A percentile compares a stretch with the other conserved stretches of the same genome.
Conservation (phyloP, 179 eudicot species). For the Gypsophila paniculata region DNA sequence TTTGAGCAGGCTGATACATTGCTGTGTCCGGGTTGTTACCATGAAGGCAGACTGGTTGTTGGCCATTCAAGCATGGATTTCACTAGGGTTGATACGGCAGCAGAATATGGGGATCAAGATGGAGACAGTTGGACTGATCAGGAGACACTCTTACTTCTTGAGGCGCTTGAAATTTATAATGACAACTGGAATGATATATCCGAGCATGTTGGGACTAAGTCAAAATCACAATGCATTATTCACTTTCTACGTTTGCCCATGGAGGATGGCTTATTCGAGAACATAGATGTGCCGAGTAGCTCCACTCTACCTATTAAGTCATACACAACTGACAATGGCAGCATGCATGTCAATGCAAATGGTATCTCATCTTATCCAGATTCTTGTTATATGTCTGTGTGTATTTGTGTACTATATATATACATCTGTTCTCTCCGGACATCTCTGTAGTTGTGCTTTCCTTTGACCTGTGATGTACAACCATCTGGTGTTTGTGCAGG, state of each 20-base stretch:
- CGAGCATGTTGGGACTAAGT: constrained; percentile 79
- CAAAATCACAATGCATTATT: constrained; percentile 92
- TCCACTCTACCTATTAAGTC: constrained; percentile 33
- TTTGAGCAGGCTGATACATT: constrained; percentile 59
- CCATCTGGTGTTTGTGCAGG: constrained; percentile 44
- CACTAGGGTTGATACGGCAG: constrained; percentile 43
- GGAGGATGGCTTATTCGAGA: constrained; percentile 70
- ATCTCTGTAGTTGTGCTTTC: constrained; percentile 11
- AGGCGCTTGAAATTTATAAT: constrained; percentile 70
- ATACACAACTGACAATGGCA: constrained; percentile 35
- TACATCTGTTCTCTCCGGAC: constrained; percentile 15
- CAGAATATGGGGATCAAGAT: constrained; percentile 61
- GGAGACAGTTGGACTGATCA: constrained; percentile 88
- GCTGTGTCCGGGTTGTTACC: constrained; percentile 75
- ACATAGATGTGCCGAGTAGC: constrained; percentile 55
- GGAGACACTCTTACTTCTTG: constrained; percentile 82
- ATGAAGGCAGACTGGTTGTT: constrained; percentile 67
- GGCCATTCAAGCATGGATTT: constrained; percentile 95
- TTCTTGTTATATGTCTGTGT: constrained; percentile 13
- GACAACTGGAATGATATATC: constrained; percentile 96
- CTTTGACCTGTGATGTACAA: constrained; percentile 10
- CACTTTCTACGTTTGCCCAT: constrained; percentile 87
- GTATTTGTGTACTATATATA: neutral
- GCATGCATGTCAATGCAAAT: constrained; percentile 42
- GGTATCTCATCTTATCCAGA: constrained; percentile 50